Evolutionary conservation across 148 eudicot genomes (phyloP).

Genomic region (Camellia japonica): DNA sequence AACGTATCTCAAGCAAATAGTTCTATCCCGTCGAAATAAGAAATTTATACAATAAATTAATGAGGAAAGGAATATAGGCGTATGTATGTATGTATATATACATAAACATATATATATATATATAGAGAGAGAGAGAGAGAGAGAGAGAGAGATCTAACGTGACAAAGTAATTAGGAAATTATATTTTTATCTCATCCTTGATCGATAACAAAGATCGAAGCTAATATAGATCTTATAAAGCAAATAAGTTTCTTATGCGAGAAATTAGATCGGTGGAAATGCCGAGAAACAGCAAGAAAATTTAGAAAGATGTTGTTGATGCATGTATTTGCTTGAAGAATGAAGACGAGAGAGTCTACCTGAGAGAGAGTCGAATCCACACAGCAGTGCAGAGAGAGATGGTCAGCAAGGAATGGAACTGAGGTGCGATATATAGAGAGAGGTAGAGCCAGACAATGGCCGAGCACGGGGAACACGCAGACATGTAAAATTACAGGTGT

Average conservation of each 20-base stretch:
- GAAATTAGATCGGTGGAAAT: background rate
- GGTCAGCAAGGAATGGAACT: background rate
- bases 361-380: background rate
- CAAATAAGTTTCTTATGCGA: background rate
- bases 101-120: background rate
- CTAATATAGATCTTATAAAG: background rate
- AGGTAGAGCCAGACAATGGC: background rate
- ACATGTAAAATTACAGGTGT: background rate
- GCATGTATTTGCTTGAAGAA: too few relatives aligned
- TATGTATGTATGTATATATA: background rate
- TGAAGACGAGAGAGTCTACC: background rate
- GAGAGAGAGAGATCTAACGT: background rate
- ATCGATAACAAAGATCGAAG: background rate
- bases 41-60: background rate
- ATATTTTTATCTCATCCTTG: background rate
- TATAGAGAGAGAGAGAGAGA: background rate
- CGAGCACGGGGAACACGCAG: constrained; percentile 1
- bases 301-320: background rate
- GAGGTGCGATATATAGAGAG: background rate
- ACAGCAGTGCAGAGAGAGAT: background rate
- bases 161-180: background rate
- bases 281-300: constrained; percentile 13
- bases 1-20: too few relatives aligned
- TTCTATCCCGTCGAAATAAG: background rate
- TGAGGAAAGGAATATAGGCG: too few relatives aligned